These are phyloP conservation scores for Zygosaccharomyces sapae DNA, from an alignment of 1,139 yeast genomes.

Conservation along the genomic window DNA sequence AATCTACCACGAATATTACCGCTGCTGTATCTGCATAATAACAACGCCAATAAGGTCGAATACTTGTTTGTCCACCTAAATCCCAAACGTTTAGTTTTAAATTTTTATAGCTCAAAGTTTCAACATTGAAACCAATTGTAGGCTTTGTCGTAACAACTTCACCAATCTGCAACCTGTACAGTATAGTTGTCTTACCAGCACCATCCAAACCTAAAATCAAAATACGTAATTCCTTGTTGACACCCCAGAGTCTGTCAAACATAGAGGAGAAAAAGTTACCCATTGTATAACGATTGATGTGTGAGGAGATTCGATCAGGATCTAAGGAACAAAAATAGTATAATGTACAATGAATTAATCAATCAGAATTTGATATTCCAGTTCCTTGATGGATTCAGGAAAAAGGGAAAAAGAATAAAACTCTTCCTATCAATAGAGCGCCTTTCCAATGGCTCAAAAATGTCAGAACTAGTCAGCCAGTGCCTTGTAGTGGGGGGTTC, in stretches of 20 bases:
- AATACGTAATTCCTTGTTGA: slow-evolving; percentile 84
- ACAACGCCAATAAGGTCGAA: slow-evolving; percentile 97
- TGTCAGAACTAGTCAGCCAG: background rate
- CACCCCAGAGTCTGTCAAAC: slow-evolving; percentile 84
- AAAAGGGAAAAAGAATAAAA: background rate
- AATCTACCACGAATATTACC: slow-evolving; percentile 91
- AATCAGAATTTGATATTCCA: background rate
- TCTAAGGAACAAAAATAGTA: background rate
- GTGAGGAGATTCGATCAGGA: background rate
- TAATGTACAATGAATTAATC: background rate
- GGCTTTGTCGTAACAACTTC: slow-evolving; percentile 94
- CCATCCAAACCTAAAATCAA: slow-evolving; percentile 92
- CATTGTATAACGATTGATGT: slow-evolving; percentile 40
- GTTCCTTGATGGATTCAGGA: background rate
- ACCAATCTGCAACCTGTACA: slow-evolving; percentile 86
- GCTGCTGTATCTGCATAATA: slow-evolving; percentile 96
- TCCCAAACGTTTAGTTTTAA: slow-evolving; percentile 87
- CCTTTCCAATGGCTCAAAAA: background rate
- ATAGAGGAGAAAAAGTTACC: slow-evolving; percentile 85
- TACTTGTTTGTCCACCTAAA: slow-evolving; percentile 95
- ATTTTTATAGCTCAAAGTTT: slow-evolving; percentile 84
- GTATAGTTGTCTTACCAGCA: slow-evolving; percentile 95
- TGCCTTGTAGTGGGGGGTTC: background rate
- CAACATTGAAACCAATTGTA: slow-evolving; percentile 96
- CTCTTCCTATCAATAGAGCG: background rate